Percentiles rank a stretch among this genome's conserved stretches.
phyloP scores from a whole-genome alignment of 306 rosid species.

The Geum urbanum region DNA sequence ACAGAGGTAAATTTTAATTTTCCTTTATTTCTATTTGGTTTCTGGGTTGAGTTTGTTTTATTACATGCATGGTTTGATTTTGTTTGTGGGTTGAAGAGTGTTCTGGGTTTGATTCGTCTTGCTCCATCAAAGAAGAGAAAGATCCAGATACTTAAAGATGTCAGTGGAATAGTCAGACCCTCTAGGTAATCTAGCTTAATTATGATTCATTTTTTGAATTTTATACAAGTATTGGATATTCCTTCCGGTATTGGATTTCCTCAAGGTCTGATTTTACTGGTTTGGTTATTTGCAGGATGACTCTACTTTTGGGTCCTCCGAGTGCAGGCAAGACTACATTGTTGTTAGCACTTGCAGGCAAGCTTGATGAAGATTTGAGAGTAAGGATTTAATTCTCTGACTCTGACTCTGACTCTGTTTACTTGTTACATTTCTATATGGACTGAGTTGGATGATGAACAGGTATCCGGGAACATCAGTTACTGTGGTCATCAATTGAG shows the following conservation, averaged over 20 bases:
- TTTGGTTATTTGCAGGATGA: constrained; percentile 41
- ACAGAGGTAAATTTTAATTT: constrained; percentile 46
- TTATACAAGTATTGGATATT: background rate
- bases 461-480: constrained; percentile 64
- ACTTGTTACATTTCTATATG: background rate
- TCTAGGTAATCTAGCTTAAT: constrained; percentile 32
- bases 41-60: background rate
- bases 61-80: background rate
- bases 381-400: constrained; percentile 27
- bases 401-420: background rate
- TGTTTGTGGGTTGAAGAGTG: constrained; percentile 19
- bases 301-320: constrained; percentile 84
- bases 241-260: background rate
- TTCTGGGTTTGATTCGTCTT: constrained; percentile 49
- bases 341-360: constrained; percentile 70
- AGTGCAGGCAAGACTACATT: constrained; percentile 80
- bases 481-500: constrained; percentile 74
- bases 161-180: constrained; percentile 73
- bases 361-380: constrained; percentile 53
- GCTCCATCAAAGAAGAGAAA: constrained; percentile 56
- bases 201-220: background rate
- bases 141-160: constrained; percentile 61
- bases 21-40: background rate
- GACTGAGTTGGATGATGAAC: constrained; percentile 9
- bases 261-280: background rate